Base-by-base conservation (phyloP, 805 yeast genomes). In the Nakazawaea molendinolei region DNA sequence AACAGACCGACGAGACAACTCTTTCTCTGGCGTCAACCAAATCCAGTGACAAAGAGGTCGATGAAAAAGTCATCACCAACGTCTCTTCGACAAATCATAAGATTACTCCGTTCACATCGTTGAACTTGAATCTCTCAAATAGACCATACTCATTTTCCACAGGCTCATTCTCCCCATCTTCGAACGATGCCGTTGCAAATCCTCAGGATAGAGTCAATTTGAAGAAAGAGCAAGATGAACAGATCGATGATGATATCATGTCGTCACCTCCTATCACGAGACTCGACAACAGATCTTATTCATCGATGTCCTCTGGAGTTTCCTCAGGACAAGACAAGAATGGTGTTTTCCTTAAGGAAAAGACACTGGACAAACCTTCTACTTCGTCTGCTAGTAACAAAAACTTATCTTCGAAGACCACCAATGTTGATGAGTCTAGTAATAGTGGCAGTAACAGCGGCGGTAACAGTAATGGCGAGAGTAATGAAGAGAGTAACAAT, bases 341-440 rank as follows among this genome's bases (percentile, higher is more conserved):
- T 23, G 16, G 18, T 24, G 12, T 23, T 13, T 35, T 35, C 9
- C 23, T 35, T 15, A 35, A 30, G 28, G 31, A 30, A 19, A 35
- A 35, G 28, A 35, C 8, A 16, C 18, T 16, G 14, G 9, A 22
- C 10, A 10, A 22, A 22, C 23, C 23, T n/a, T n/a, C n/a, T n/a
- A n/a, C n/a, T n/a, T n/a, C n/a, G n/a, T n/a, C n/a, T n/a, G n/a
- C n/a, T n/a, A n/a, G n/a, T n/a, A n/a, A 30, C 10, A 30, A 13
- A 8, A 6, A 21, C 16, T 13, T 25, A n/a, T n/a, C n/a, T n/a
- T n/a, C n/a, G n/a, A n/a, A n/a, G n/a, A 23, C 5, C 7, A 36
- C 39, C n/a, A 36, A 36, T 22, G 39, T 36, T 20, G 39, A 36
- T 26, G 39, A 36, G 3, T 36, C 39, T 8, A 36, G 39, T 26